These are phyloP conservation scores for Aspergillus conjunctus DNA, from an alignment of 495 filamentous ascomycete species.

Conservation along the genomic window DNA sequence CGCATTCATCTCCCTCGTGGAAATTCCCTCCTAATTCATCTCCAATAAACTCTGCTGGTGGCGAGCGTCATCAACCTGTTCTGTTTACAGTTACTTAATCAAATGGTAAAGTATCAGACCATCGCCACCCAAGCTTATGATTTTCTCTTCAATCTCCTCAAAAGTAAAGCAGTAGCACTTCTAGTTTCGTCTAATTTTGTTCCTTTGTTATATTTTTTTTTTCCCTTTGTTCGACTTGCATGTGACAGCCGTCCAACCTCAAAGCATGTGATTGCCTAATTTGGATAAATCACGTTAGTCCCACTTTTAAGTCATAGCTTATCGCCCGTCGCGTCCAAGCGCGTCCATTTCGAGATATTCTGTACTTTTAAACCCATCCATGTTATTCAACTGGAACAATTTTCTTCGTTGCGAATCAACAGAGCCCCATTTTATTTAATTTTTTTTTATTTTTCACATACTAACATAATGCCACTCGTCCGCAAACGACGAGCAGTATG, in stretches of 20 bases:
- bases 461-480: slow-evolving; percentile 33
- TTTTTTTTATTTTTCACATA: neutral
- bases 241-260: neutral
- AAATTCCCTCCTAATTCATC: neutral
- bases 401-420: neutral
- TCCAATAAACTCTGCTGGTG: neutral
- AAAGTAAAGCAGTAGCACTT: neutral
- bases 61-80: neutral
- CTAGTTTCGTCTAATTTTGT: neutral
- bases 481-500: slow-evolving; percentile 47
- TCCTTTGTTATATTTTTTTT: neutral
- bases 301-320: slow-evolving; percentile 10
- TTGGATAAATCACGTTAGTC: slow-evolving; percentile 19
- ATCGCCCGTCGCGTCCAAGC: slow-evolving; percentile 22
- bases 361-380: slow-evolving; percentile 14
- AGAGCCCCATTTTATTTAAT: neutral
- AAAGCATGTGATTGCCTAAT: slow-evolving; percentile 21
- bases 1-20: neutral
- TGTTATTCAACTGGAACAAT: slow-evolving; percentile 16
- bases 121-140: neutral
- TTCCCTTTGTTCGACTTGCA: neutral
- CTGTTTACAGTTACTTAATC: neutral
- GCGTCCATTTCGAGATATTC: slow-evolving; percentile 16
- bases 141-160: neutral
- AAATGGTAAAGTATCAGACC: neutral